phyloP scores from a whole-genome alignment of 106 monocot species.

The Vanilla planifolia region DNA sequence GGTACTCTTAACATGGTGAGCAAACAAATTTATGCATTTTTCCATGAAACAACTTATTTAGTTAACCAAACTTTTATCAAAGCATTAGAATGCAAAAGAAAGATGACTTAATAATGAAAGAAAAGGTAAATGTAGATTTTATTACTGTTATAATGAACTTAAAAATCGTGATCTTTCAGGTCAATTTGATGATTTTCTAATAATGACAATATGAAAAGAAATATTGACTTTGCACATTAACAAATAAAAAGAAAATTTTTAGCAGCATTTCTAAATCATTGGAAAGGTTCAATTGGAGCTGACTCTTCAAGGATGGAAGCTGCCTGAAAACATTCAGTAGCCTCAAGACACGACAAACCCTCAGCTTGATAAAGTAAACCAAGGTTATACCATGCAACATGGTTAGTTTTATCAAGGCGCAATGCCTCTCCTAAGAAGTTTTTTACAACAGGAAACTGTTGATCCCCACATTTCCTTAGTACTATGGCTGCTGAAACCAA shows the following conservation, averaged over 20 bases:
- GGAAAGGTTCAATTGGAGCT: constrained; percentile 86
- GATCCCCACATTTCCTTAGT: constrained; percentile 46
- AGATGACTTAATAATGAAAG: no score
- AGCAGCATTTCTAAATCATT: constrained; percentile 22
- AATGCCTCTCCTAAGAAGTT: constrained; percentile 78
- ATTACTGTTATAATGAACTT: no score
- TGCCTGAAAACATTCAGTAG: constrained; percentile 88
- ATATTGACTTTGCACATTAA: constrained; percentile 25
- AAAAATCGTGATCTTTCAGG: no score
- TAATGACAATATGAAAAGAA: no score
- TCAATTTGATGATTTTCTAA: no score
- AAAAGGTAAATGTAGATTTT: no score
- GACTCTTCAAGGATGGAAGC: constrained; percentile 81
- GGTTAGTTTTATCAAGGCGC: constrained; percentile 65
- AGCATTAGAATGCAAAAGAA: no score
- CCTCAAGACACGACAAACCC: constrained; percentile 40
- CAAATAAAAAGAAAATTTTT: constrained; percentile 20
- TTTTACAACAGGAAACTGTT: constrained; percentile 36
- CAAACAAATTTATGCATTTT: no score
- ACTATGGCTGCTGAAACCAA: constrained; percentile 62
- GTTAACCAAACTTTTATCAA: no score
- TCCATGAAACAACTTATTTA: no score
- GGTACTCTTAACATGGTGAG: no score
- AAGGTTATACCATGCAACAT: constrained; percentile 75
- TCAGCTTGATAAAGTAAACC: constrained; percentile 56